Conservation (phyloP, 164 flowering plant genomes). For the Houttuynia cordata region DNA sequence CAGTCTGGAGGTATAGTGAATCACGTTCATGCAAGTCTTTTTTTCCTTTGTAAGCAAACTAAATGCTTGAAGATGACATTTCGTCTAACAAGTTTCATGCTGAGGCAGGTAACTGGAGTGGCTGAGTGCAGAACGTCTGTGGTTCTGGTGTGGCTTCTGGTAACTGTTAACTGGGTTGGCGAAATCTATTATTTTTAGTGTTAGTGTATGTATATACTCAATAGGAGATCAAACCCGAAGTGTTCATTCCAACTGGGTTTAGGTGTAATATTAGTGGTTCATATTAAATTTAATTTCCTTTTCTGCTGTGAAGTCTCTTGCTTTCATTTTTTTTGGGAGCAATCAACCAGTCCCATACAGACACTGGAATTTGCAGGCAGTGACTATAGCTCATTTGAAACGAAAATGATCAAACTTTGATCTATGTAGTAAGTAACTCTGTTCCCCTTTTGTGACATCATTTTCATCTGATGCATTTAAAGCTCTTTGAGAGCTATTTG, state of each 20-base stretch:
- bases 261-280: slow-evolving; percentile 10
- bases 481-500: no score
- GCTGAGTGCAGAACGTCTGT: neutral
- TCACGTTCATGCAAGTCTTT: neutral
- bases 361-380: no score
- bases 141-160: neutral
- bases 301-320: neutral
- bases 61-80: slow-evolving; percentile 4
- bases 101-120: slow-evolving; percentile 16
- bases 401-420: no score
- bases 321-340: neutral
- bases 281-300: slow-evolving; percentile 4
- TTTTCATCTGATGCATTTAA: no score
- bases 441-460: no score
- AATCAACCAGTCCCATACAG: no score
- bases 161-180: neutral
- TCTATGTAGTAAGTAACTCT: no score
- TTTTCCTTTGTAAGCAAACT: neutral
- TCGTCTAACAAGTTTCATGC: neutral
- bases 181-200: neutral
- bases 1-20: slow-evolving; percentile 11
- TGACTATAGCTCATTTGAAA: no score
- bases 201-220: slow-evolving; percentile 13
- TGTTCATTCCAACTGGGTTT: slow-evolving; percentile 4
- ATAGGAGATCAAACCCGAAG: slow-evolving; percentile 2